These are phyloP conservation scores for Physaria fendleri DNA, from an alignment of 345 rosid species.

Conservation along the genomic window DNA sequence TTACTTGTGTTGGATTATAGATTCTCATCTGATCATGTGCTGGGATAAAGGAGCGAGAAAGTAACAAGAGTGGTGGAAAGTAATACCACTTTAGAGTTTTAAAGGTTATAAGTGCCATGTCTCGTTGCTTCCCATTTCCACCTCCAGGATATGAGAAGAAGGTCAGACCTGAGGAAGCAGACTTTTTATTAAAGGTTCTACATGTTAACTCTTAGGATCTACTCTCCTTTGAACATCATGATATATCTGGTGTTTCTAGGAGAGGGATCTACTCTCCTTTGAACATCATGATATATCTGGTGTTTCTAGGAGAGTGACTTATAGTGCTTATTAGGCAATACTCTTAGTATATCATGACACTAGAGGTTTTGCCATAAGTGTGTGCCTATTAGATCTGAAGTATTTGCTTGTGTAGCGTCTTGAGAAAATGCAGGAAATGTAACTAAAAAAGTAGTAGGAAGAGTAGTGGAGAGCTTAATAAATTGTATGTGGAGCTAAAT, in stretches of 20 bases:
- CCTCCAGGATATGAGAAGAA: conserved; percentile 97
- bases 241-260: too few relatives aligned
- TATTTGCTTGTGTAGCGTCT: conserved; percentile 4
- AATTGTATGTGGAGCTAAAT: not conserved
- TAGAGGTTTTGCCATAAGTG: too few relatives aligned
- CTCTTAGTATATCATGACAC: too few relatives aligned
- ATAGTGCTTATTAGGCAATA: too few relatives aligned
- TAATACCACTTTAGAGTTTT: conserved; percentile 27
- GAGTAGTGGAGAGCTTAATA: not conserved
- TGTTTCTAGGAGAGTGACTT: too few relatives aligned
- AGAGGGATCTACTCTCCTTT: too few relatives aligned
- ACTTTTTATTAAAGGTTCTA: conserved; percentile 64
- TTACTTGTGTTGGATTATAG: conserved; percentile 50
- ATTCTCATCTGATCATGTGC: conserved; percentile 44
- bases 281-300: too few relatives aligned
- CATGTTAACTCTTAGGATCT: too few relatives aligned
- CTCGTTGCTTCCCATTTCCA: conserved; percentile 99
- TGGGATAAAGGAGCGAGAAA: conserved; percentile 43
- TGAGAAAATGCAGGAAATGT: not conserved
- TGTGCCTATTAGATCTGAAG: too few relatives aligned
- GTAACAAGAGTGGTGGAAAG: conserved; percentile 32
- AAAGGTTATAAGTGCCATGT: conserved; percentile 52
- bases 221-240: too few relatives aligned
- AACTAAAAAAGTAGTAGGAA: too few relatives aligned
- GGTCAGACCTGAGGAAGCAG: conserved; percentile 45